Percentiles rank a stretch among this genome's conserved stretches.
These are phyloP conservation scores for Russula griseocarnosa DNA, from an alignment of 768 basidiomycete genomes.

Conservation along the genomic window DNA sequence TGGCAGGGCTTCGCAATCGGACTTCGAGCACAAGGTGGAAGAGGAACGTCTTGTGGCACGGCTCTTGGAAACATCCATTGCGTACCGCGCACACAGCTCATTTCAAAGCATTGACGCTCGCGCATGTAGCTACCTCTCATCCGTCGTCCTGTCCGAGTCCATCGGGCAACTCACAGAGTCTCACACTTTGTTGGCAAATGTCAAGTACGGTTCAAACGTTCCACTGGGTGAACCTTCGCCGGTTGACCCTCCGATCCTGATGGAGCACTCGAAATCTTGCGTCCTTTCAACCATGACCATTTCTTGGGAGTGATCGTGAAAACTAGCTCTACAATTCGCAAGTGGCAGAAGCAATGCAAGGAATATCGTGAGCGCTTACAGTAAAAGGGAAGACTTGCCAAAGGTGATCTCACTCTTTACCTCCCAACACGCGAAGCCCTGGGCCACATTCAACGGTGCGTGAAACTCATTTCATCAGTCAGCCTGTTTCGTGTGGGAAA, in stretches of 20 bases:
- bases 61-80: conserved; percentile 73
- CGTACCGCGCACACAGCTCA: conserved; percentile 75
- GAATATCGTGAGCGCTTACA: conserved; percentile 93
- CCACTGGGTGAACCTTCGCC: conserved; percentile 62
- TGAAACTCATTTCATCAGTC: not conserved
- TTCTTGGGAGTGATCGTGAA: conserved; percentile 82
- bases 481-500: not conserved
- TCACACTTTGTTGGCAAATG: conserved; percentile 32
- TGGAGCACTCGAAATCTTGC: conserved; percentile 63
- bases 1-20: conserved; percentile 63
- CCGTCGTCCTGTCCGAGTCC: conserved; percentile 44
- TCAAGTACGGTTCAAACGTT: conserved; percentile 51
- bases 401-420: conserved; percentile 93
- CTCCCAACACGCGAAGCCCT: conserved; percentile 92
- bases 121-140: conserved; percentile 51
- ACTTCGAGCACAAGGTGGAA: conserved; percentile 64
- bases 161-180: conserved; percentile 40
- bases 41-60: conserved; percentile 72
- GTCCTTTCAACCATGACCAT: conserved; percentile 76
- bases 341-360: conserved; percentile 97
- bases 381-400: conserved; percentile 94
- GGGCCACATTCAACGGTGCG: conserved; percentile 98
- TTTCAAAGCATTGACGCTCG: conserved; percentile 61
- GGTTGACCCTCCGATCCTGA: conserved; percentile 70
- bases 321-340: conserved; percentile 81